phyloP scores from a whole-genome alignment of 768 basidiomycete species.

The Suillus tomentosus region DNA sequence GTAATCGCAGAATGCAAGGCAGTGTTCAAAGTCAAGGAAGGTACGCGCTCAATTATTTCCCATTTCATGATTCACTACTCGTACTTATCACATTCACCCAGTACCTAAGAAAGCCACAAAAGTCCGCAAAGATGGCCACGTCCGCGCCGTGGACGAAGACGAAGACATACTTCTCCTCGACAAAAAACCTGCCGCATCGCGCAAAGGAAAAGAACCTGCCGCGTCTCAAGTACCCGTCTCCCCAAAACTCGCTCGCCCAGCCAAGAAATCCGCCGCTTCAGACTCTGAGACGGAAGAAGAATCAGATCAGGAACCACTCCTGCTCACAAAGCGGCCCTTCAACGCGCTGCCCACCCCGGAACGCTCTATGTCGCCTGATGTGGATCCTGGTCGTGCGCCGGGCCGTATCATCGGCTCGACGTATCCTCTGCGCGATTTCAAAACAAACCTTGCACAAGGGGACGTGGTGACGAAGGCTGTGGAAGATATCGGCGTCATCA shows the following conservation, averaged over 20 bases:
- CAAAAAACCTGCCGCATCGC: slow-evolving; percentile 20
- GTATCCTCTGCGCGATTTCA: slow-evolving; percentile 77
- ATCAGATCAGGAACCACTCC: slow-evolving; percentile 30
- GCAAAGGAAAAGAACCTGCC: slow-evolving; percentile 8
- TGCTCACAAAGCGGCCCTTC: slow-evolving; percentile 19
- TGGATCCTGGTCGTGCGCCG: slow-evolving; percentile 57
- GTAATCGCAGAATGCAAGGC: slow-evolving; percentile 63
- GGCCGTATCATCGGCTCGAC: slow-evolving; percentile 78
- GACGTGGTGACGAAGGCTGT: slow-evolving; percentile 87
- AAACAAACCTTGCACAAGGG: slow-evolving; percentile 64
- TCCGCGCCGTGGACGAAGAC: slow-evolving; percentile 60
- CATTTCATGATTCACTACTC: neutral
- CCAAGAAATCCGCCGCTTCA: slow-evolving; percentile 39
- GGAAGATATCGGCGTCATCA: slow-evolving; percentile 71
- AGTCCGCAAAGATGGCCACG: slow-evolving; percentile 63
- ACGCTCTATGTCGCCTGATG: slow-evolving; percentile 44
- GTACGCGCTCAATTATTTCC: slow-evolving; percentile 36
- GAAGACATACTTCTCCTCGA: slow-evolving; percentile 62
- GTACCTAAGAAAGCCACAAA: slow-evolving; percentile 64
- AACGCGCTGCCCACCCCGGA: slow-evolving; percentile 53
- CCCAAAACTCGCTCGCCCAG: slow-evolving; percentile 8
- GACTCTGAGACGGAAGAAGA: slow-evolving; percentile 59
- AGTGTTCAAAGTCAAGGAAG: slow-evolving; percentile 77
- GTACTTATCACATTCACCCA: slow-evolving; percentile 26
- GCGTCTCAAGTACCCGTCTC: slow-evolving; percentile 14